Conservation (phyloP, 495 filamentous ascomycete species). For the Bacidia rubella region DNA sequence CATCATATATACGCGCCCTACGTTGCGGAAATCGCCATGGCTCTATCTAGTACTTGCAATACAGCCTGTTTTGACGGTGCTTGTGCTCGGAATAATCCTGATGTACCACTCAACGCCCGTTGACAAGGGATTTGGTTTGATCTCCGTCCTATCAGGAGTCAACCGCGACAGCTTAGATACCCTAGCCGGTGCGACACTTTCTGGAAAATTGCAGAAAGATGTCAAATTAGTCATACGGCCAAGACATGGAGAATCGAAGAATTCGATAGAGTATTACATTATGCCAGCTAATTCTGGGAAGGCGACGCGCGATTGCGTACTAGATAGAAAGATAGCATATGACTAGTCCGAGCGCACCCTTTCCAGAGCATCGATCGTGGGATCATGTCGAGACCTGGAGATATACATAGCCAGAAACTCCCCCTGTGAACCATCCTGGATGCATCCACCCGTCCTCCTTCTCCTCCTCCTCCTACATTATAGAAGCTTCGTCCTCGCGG, state of each 20-base stretch:
- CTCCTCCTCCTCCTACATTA: too few relatives aligned
- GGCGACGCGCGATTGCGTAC: not conserved
- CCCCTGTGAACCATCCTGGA: too few relatives aligned
- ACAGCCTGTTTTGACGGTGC: slow-evolving; percentile 7
- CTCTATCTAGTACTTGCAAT: slow-evolving; percentile 6
- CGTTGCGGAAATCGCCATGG: slow-evolving; percentile 7
- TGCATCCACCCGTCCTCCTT: too few relatives aligned
- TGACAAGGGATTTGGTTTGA: slow-evolving; percentile 7
- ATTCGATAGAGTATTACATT: slow-evolving; percentile 6
- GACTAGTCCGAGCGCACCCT: too few relatives aligned
- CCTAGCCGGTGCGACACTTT: slow-evolving; percentile 11
- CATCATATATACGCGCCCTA: not conserved
- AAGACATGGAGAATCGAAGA: not conserved
- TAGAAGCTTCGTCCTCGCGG: too few relatives aligned
- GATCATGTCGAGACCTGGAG: too few relatives aligned
- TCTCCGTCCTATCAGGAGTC: slow-evolving; percentile 12
- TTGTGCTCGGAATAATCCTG: not conserved
- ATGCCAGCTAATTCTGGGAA: not conserved
- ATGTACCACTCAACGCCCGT: slow-evolving; percentile 10
- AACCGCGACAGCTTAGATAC: slow-evolving; percentile 10
- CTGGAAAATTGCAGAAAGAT: slow-evolving; percentile 8
- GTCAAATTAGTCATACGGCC: slow-evolving; percentile 12
- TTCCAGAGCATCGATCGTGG: too few relatives aligned
- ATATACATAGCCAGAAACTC: too few relatives aligned
- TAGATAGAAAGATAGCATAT: not conserved